Percentiles rank a stretch among this genome's conserved stretches.
phyloP scores from a whole-genome alignment of 2,329 filamentous ascomycete species.

The Fusarium secorum region DNA sequence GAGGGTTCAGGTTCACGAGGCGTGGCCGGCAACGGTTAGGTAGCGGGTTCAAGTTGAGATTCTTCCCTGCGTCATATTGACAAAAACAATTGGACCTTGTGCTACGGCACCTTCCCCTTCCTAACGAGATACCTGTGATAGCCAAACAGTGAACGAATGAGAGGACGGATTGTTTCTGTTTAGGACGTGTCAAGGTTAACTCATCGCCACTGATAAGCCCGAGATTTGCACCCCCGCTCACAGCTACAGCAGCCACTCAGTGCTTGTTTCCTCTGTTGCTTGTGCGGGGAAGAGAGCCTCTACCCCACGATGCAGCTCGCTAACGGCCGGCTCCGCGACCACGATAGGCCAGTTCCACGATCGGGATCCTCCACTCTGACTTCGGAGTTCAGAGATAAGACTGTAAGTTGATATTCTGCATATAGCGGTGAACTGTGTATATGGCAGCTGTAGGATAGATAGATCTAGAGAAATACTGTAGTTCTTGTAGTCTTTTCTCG shows the following conservation, averaged over 20 bases:
- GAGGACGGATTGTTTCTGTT: conserved; percentile 10
- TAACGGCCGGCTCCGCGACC: conserved; percentile 46
- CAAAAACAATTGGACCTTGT: conserved; percentile 19
- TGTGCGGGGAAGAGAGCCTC: conserved; percentile 34
- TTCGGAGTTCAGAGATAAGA: conserved; percentile 27
- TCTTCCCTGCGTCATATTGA: conserved; percentile 29
- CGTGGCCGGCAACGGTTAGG: conserved; percentile 30
- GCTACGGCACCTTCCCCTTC: conserved; percentile 29
- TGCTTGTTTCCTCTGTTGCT: background rate
- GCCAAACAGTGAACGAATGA: conserved; percentile 23
- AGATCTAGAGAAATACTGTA: background rate
- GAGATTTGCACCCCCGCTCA: conserved; percentile 33
- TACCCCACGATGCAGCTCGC: conserved; percentile 36
- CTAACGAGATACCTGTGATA: conserved; percentile 22
- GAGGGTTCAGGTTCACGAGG: conserved; percentile 20
- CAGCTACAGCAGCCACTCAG: conserved; percentile 6
- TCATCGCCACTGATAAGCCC: conserved; percentile 40
- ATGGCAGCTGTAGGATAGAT: background rate
- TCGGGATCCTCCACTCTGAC: conserved; percentile 43
- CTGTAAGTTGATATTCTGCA: background rate
- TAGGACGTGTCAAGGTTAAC: conserved; percentile 15
- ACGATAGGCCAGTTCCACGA: conserved; percentile 36
- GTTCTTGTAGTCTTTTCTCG: background rate
- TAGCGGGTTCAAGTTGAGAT: conserved; percentile 28
- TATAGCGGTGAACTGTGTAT: background rate